Percentiles rank a stretch among this genome's conserved stretches.
Evolutionary conservation across 2,329 filamentous ascomycete species (phyloP).

Genomic region (Ceratocystis colombiana): DNA sequence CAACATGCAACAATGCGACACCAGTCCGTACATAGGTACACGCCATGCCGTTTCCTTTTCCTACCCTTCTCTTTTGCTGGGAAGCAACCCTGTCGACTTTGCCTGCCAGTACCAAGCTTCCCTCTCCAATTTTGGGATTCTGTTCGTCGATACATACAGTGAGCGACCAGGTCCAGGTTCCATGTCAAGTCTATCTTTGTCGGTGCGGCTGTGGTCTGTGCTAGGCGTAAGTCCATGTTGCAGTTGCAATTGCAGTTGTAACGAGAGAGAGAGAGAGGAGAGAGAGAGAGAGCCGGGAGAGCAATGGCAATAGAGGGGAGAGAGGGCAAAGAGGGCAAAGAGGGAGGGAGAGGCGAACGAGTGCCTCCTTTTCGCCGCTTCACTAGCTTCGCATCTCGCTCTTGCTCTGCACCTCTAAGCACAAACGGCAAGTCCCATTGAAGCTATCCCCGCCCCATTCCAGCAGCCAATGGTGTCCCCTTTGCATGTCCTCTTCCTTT

Average conservation of each 20-base stretch:
- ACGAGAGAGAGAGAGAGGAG: not conserved
- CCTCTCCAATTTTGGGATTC: conserved; percentile 16
- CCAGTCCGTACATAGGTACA: not conserved
- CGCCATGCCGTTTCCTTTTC: not conserved
- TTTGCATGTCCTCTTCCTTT: conserved; percentile 1
- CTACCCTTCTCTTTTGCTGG: not conserved
- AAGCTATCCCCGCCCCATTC: not conserved
- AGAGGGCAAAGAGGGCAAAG: not conserved
- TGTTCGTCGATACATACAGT: not conserved
- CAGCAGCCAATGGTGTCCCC: not conserved
- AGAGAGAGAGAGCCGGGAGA: not conserved
- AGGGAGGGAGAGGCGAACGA: not conserved
- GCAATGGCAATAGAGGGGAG: not conserved
- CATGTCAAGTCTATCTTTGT: conserved; percentile 17
- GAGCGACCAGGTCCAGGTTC: conserved; percentile 7
- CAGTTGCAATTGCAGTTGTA: not conserved
- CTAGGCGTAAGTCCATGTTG: not conserved
- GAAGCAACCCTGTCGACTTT: conserved; percentile 8
- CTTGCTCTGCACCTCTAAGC: too few relatives aligned
- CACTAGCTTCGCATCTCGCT: too few relatives aligned
- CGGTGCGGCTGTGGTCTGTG: conserved; percentile 15
- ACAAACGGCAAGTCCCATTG: too few relatives aligned
- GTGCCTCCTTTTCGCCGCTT: too few relatives aligned
- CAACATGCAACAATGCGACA: not conserved
- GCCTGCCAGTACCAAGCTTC: conserved; percentile 8